Evolutionary conservation across 306 rosid genomes (phyloP).

Genomic region (Leucaena leucocephala): DNA sequence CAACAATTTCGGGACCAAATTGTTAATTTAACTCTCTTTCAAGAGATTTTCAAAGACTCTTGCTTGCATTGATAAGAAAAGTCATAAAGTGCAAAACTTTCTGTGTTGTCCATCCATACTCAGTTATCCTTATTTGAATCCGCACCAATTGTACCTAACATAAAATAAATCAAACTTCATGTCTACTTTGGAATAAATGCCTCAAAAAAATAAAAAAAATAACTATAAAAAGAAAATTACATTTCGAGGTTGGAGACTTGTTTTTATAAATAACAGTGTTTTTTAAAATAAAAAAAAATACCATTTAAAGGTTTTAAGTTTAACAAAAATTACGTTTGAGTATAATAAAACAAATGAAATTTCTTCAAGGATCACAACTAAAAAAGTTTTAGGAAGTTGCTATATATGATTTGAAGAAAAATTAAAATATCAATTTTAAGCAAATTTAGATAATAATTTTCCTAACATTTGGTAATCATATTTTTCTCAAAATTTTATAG

Average conservation of each 20-base stretch:
- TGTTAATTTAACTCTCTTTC: background rate
- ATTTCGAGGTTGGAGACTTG: background rate
- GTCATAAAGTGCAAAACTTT: slow-evolving; percentile 86
- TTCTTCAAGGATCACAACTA: too few species aligned
- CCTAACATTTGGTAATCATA: background rate
- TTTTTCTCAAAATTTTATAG: background rate
- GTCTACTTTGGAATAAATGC: background rate
- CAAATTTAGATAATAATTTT: too few species aligned
- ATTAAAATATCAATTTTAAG: background rate
- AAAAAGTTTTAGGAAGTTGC: background rate
- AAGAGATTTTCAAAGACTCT: background rate
- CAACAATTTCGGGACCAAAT: background rate
- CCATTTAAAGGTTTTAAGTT: background rate
- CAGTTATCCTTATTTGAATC: slow-evolving; percentile 74
- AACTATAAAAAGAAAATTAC: background rate
- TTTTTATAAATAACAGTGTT: background rate
- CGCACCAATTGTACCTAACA: slow-evolving; percentile 66
- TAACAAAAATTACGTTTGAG: background rate
- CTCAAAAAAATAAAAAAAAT: background rate
- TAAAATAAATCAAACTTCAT: background rate
- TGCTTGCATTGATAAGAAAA: slow-evolving; percentile 72
- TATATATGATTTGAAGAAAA: background rate
- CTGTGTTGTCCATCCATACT: slow-evolving; percentile 84
- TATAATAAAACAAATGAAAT: background rate
- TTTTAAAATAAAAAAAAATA: background rate